Conservation (phyloP, 1,139 yeast genomes). For the Sugiyamaella pinicola region DNA sequence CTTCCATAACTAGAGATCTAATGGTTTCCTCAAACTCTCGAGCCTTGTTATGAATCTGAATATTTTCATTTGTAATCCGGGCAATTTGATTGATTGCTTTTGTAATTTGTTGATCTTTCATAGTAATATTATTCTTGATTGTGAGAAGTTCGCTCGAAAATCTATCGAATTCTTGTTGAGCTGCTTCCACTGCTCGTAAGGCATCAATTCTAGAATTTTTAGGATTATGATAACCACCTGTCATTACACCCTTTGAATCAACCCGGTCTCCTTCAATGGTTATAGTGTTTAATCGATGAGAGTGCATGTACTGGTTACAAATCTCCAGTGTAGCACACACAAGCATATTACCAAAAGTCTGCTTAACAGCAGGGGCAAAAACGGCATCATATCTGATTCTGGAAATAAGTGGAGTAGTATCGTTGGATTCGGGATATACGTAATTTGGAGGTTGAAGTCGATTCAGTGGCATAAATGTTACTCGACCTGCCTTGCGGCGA, state of each 20-base stretch:
- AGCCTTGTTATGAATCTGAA: constrained; percentile 30
- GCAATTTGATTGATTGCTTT: constrained; percentile 50
- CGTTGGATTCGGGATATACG: constrained; percentile 57
- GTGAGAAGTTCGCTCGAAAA: constrained; percentile 45
- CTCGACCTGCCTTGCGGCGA: constrained; percentile 76
- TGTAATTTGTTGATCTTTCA: constrained; percentile 51
- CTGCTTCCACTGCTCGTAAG: constrained; percentile 55
- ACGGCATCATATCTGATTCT: constrained; percentile 62
- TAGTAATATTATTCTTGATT: constrained; percentile 45
- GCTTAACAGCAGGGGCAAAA: constrained; percentile 64
- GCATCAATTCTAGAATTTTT: constrained; percentile 71
- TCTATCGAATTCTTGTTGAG: constrained; percentile 52
- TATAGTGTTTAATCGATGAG: constrained; percentile 68
- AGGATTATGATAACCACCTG: constrained; percentile 86
- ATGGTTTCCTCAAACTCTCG: constrained; percentile 20
- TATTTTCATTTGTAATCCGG: constrained; percentile 42
- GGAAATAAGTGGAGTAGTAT: constrained; percentile 67
- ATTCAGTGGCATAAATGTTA: constrained; percentile 87
- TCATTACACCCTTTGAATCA: constrained; percentile 77
- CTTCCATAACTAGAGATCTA: constrained; percentile 23
- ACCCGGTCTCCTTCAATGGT: constrained; percentile 92
- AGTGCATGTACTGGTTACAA: constrained; percentile 70
- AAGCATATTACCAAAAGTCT: constrained; percentile 78
- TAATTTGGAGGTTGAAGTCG: constrained; percentile 52
- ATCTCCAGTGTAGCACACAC: constrained; percentile 70